Evolutionary conservation across 2,329 filamentous ascomycete species (phyloP).

Genomic region (Colletotrichum sp.): DNA sequence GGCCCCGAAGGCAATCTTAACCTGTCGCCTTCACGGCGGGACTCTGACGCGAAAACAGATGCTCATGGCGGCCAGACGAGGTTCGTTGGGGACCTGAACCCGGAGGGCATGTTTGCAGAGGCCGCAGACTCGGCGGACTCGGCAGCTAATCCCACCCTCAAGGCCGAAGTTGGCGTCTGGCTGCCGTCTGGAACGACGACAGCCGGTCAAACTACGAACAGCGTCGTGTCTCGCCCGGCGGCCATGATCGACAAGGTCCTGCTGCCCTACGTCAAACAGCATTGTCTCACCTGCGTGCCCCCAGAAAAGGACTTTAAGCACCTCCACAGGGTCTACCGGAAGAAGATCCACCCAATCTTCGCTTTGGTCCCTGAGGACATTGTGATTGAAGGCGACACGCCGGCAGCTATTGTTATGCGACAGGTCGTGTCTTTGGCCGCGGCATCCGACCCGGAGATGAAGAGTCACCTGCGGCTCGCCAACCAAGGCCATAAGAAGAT

Average conservation of each 20-base stretch:
- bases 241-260: conserved; percentile 44
- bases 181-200: conserved; percentile 38
- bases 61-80: conserved; percentile 31
- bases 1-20: not conserved
- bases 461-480: conserved; percentile 47
- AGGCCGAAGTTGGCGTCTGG: conserved; percentile 63
- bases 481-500: conserved; percentile 43
- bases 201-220: conserved; percentile 35
- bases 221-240: conserved; percentile 26
- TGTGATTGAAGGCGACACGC: conserved; percentile 32
- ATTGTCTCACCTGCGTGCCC: conserved; percentile 54
- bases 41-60: not conserved
- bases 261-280: conserved; percentile 46
- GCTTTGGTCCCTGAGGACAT: conserved; percentile 50
- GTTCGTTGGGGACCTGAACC: conserved; percentile 65
- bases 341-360: conserved; percentile 60
- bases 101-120: conserved; percentile 64
- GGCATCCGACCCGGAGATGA: conserved; percentile 51
- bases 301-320: conserved; percentile 49
- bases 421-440: conserved; percentile 63
- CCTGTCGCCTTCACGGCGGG: not conserved
- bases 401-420: conserved; percentile 48
- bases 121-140: conserved; percentile 47
- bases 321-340: conserved; percentile 50
- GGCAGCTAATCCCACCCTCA: conserved; percentile 43